Conservation (phyloP, 2,329 filamentous ascomycete genomes). For the Sordariomycetes sp. region DNA sequence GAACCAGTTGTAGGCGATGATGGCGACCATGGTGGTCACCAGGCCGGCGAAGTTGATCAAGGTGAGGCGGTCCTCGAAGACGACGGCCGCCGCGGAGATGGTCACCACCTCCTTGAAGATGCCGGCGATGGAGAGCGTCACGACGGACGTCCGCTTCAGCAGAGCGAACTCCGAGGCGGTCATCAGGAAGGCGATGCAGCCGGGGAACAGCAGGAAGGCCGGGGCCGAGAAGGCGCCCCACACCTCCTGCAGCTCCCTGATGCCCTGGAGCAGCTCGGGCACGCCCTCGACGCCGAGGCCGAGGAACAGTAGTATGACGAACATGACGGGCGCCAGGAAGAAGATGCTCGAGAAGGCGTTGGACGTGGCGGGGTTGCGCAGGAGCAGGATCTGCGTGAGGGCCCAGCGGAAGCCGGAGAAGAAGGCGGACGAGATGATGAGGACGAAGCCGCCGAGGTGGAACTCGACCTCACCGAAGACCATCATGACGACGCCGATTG, state of each 20-base stretch:
- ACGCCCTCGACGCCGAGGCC: slow-evolving; percentile 82
- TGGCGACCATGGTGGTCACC: slow-evolving; percentile 78
- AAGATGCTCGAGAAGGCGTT: slow-evolving; percentile 98
- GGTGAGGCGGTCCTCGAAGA: slow-evolving; percentile 84
- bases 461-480: slow-evolving; percentile 92
- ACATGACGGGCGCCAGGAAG: slow-evolving; percentile 97
- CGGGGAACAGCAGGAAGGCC: slow-evolving; percentile 77
- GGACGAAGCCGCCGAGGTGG: slow-evolving; percentile 72
- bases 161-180: slow-evolving; percentile 93
- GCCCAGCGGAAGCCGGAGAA: slow-evolving; percentile 97
- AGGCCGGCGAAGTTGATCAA: slow-evolving; percentile 80
- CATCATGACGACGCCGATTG: slow-evolving; percentile 91
- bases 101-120: slow-evolving; percentile 99
- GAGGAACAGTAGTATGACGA: slow-evolving; percentile 66
- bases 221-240: slow-evolving; percentile 60
- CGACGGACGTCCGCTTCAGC: slow-evolving; percentile 87
- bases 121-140: slow-evolving; percentile 90
- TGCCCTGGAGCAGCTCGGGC: slow-evolving; percentile 51
- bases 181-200: slow-evolving; percentile 89
- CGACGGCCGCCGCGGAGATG: slow-evolving; percentile 74
- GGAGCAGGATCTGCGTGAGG: slow-evolving; percentile 92
- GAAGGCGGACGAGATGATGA: slow-evolving; percentile 88
- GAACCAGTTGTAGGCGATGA: slow-evolving; percentile 85
- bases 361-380: slow-evolving; percentile 86
- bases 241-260: slow-evolving; percentile 50